Conservation (phyloP, 2,329 filamentous ascomycete species). For the Fusarium staphyleae region DNA sequence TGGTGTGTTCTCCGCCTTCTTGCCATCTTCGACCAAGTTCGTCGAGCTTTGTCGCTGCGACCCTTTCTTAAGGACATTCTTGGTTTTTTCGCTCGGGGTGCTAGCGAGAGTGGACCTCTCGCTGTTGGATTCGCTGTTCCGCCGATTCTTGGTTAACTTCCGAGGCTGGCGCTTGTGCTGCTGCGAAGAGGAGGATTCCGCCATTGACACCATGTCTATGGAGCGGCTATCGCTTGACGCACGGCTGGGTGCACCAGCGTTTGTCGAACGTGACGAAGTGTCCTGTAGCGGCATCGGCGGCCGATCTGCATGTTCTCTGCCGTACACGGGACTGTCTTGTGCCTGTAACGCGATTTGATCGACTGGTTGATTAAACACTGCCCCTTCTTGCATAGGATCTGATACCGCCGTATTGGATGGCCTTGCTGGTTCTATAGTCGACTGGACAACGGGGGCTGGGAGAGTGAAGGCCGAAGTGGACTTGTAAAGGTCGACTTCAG, state of each 20-base stretch:
- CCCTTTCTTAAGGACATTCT: slow-evolving; percentile 50
- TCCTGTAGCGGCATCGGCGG: slow-evolving; percentile 35
- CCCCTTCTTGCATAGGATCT: slow-evolving; percentile 44
- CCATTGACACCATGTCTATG: slow-evolving; percentile 40
- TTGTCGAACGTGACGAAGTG: slow-evolving; percentile 32
- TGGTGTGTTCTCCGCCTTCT: slow-evolving; percentile 35
- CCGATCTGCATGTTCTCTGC: slow-evolving; percentile 28
- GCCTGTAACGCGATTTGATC: slow-evolving; percentile 38
- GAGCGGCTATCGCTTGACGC: slow-evolving; percentile 47
- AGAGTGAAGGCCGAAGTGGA: slow-evolving; percentile 16
- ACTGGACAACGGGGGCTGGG: slow-evolving; percentile 10
- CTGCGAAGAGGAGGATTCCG: slow-evolving; percentile 33
- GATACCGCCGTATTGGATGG: slow-evolving; percentile 18
- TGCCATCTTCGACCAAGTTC: slow-evolving; percentile 35
- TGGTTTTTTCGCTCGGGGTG: slow-evolving; percentile 30
- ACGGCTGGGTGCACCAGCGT: slow-evolving; percentile 37
- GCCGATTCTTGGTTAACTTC: slow-evolving; percentile 53
- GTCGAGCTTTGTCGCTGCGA: slow-evolving; percentile 42
- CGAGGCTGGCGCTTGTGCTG: slow-evolving; percentile 48
- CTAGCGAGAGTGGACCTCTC: slow-evolving; percentile 40
- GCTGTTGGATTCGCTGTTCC: slow-evolving; percentile 45
- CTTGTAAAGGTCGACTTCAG: slow-evolving; percentile 9
- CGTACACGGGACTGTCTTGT: slow-evolving; percentile 40
- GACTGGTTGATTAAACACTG: slow-evolving; percentile 46
- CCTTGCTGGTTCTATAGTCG: slow-evolving; percentile 4